phyloP scores from a whole-genome alignment of 441 rosid genomes.

The Bruguiera hainesii region DNA sequence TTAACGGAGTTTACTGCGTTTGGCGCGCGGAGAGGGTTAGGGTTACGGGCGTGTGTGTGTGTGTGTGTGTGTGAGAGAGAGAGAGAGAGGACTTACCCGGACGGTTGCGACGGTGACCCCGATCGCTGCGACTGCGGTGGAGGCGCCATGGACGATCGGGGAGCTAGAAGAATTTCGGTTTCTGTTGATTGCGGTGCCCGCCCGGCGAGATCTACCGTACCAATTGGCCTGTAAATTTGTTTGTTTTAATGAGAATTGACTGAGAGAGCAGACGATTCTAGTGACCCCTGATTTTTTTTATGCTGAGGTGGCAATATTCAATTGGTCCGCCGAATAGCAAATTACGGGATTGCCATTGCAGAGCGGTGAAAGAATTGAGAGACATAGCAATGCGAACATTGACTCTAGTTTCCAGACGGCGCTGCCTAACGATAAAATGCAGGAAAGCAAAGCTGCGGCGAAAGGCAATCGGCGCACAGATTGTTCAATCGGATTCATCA shows the following conservation, averaged over 20 bases:
- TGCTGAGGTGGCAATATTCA: slow-evolving; percentile 14
- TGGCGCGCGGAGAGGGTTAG: not conserved
- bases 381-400: too few relatives aligned
- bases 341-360: not conserved
- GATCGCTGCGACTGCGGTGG: slow-evolving; percentile 69
- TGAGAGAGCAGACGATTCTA: not conserved
- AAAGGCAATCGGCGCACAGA: too few relatives aligned
- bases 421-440: too few relatives aligned
- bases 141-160: slow-evolving; percentile 63
- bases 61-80: too few relatives aligned
- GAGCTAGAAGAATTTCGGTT: not conserved
- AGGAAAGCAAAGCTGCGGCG: too few relatives aligned
- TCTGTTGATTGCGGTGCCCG: not conserved
- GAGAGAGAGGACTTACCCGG: slow-evolving; percentile 52
- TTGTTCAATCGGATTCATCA: too few relatives aligned
- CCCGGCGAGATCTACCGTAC: slow-evolving; percentile 23
- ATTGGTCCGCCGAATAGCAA: slow-evolving; percentile 8
- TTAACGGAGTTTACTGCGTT: not conserved
- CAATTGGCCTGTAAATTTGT: too few relatives aligned
- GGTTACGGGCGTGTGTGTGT: not conserved
- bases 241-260: not conserved
- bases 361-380: not conserved
- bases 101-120: slow-evolving; percentile 90
- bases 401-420: too few relatives aligned
- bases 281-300: not conserved